Base-by-base conservation (phyloP, 2,329 filamentous ascomycete genomes). In the Pestalotiopsis sp. region DNA sequence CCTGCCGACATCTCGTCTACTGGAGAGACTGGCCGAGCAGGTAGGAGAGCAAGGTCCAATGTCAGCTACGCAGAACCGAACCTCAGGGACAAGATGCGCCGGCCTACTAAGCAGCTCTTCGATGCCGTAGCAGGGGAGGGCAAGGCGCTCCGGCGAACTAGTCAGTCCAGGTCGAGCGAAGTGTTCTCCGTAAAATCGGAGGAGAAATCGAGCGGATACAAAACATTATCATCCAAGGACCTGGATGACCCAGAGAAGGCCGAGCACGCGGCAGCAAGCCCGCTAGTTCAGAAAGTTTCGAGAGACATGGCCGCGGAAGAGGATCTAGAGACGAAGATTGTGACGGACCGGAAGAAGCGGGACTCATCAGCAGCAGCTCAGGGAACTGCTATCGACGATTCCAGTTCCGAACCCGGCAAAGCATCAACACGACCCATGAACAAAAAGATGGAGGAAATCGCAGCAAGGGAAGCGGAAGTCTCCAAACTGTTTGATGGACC, bases 61-160 rank as follows among this genome's bases (percentile, higher is more conserved):
- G 87, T 96, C 69, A 95, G 92, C 81, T 96, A 96, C 77, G 91
- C 92, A 11, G 92, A 95, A 77, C 93, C 93, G 1, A 95, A 92
- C 74, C 82, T 96, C 56, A 86, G 91, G 70, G 91, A 91, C 75
- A 96, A 96, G 81, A 94, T 96, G 92, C 87, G 93, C 68, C 87
- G 93, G 68, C 92, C 93, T 24, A 92, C 91, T 1, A 93, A 93
- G 75, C 89, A 93, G 71, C 79, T 94, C 10, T 87, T 91, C 44
- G 92, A 94, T 77, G 92, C 92, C 1, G 92, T 95, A 14, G 80
- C 86, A 11, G 89, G 87, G n/a, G 87, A 91, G 72, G 86, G 85
- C 39, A 89, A 85, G 74, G 82, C 84, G 68, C 74, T 78, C 68
- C 83, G 82, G 63, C 78, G 81, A 66, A 79, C 78, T 26, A 85